Percentiles rank a stretch among this genome's conserved stretches.
Conservation (phyloP, 2,329 filamentous ascomycete genomes). For the Apiospora pterosperma region DNA sequence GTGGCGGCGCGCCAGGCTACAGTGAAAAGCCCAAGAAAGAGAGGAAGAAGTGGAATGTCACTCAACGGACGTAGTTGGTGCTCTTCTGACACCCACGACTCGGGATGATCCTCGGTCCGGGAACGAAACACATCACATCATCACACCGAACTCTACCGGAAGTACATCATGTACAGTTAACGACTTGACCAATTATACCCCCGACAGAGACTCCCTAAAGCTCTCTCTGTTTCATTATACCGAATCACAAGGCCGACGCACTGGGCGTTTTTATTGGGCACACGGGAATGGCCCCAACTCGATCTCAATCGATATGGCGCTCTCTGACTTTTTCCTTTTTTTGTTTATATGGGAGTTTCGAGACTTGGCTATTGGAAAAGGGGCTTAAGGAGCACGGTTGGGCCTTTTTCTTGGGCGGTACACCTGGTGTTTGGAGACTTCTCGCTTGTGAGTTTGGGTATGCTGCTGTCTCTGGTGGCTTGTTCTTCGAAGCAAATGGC, state of each 20-base stretch:
- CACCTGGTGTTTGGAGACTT: background rate
- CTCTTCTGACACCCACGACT: background rate
- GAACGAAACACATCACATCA: background rate
- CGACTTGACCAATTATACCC: background rate
- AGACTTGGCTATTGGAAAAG: background rate
- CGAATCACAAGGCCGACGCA: background rate
- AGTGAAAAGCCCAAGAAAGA: constrained; percentile 36
- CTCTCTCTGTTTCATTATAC: background rate
- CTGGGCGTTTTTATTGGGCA: background rate
- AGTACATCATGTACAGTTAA: background rate
- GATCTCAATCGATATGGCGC: background rate
- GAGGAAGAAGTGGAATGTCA: constrained; percentile 47
- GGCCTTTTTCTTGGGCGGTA: background rate
- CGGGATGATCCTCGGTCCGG: background rate
- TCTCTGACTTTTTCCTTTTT: background rate
- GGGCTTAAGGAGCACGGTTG: background rate
- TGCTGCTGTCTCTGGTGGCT: background rate
- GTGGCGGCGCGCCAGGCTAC: constrained; percentile 17
- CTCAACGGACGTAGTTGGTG: constrained; percentile 35
- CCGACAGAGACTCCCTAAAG: background rate
- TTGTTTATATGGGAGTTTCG: background rate
- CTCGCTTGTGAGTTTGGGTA: background rate
- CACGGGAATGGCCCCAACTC: background rate
- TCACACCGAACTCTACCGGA: background rate
- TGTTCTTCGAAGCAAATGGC: background rate